Percentiles rank a stretch among this genome's conserved stretches.
Conservation (phyloP, 1,139 yeast species). For the Lodderomyces orthopsilosis region DNA sequence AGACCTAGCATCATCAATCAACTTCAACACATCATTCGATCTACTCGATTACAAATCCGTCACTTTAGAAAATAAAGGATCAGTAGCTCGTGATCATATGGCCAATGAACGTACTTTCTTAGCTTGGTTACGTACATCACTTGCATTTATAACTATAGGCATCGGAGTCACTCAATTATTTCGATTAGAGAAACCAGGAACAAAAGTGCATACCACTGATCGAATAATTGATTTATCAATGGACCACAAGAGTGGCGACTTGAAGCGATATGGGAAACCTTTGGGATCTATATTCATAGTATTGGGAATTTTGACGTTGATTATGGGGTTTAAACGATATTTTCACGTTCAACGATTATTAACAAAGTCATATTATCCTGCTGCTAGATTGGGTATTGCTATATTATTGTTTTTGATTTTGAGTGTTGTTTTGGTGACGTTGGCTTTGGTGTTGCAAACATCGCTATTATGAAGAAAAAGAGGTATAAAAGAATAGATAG, state of each 20-base stretch:
- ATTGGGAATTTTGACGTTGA: slow-evolving; percentile 34
- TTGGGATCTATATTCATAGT: slow-evolving; percentile 35
- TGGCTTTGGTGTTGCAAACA: slow-evolving; percentile 21
- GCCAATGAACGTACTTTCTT: slow-evolving; percentile 78
- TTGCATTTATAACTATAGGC: slow-evolving; percentile 42
- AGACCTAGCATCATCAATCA: background rate
- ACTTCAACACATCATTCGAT: slow-evolving; percentile 6
- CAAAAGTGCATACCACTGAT: slow-evolving; percentile 16
- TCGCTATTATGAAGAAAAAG: slow-evolving; percentile 2
- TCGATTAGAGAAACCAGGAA: slow-evolving; percentile 27
- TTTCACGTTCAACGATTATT: slow-evolving; percentile 34
- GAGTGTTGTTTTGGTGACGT: slow-evolving; percentile 23
- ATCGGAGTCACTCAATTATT: slow-evolving; percentile 44
- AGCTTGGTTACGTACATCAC: slow-evolving; percentile 70
- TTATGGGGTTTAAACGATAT: slow-evolving; percentile 33
- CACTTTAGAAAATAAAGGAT: slow-evolving; percentile 42
- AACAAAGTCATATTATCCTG: slow-evolving; percentile 28
- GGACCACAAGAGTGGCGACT: slow-evolving; percentile 11
- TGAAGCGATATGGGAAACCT: slow-evolving; percentile 32
- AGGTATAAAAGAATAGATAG: background rate
- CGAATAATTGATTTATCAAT: slow-evolving; percentile 12
- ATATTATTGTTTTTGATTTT: slow-evolving; percentile 20
- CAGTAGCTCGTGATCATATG: slow-evolving; percentile 53
- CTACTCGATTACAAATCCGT: slow-evolving; percentile 22
- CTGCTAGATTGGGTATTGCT: slow-evolving; percentile 25